Evolutionary conservation across 345 rosid genomes (phyloP).

Genomic region (Populus ilicifolia): DNA sequence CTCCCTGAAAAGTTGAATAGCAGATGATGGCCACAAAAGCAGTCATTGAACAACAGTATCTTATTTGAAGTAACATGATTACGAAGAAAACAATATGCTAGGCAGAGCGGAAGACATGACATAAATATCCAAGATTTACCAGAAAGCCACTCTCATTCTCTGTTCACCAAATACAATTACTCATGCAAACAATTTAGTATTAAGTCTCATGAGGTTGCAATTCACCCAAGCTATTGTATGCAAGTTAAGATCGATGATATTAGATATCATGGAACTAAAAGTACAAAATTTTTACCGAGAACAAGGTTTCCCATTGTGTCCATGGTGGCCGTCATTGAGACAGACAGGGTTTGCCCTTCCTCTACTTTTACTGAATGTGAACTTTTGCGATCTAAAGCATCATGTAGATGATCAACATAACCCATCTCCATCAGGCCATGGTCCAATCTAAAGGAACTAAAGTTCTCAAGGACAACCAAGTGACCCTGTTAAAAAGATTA

Average conservation of each 20-base stretch:
- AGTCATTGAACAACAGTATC: not conserved
- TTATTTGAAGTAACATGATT: not conserved
- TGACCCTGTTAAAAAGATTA: slow-evolving; percentile 59
- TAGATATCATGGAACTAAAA: not conserved
- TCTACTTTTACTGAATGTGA: slow-evolving; percentile 35
- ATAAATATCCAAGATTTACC: not conserved
- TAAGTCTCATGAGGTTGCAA: not conserved
- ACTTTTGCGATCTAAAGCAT: slow-evolving; percentile 2
- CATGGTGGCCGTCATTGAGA: slow-evolving; percentile 89
- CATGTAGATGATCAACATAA: slow-evolving; percentile 49
- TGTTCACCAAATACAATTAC: not conserved
- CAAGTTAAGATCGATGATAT: too few relatives aligned
- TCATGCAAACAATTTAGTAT: not conserved
- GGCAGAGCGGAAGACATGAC: not conserved
- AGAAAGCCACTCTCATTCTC: not conserved
- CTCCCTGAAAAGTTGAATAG: slow-evolving; percentile 50
- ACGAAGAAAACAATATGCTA: not conserved
- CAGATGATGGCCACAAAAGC: slow-evolving; percentile 2
- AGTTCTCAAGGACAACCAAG: slow-evolving; percentile 76
- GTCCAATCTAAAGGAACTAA: slow-evolving; percentile 49
- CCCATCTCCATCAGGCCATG: slow-evolving; percentile 89
- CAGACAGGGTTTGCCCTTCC: slow-evolving; percentile 45
- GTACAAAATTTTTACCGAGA: slow-evolving; percentile 48
- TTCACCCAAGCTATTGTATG: not conserved
- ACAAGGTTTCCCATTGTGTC: slow-evolving; percentile 66